Conservation (phyloP, 2,329 filamentous ascomycete species). For the Talaromyces rugulosus region DNA sequence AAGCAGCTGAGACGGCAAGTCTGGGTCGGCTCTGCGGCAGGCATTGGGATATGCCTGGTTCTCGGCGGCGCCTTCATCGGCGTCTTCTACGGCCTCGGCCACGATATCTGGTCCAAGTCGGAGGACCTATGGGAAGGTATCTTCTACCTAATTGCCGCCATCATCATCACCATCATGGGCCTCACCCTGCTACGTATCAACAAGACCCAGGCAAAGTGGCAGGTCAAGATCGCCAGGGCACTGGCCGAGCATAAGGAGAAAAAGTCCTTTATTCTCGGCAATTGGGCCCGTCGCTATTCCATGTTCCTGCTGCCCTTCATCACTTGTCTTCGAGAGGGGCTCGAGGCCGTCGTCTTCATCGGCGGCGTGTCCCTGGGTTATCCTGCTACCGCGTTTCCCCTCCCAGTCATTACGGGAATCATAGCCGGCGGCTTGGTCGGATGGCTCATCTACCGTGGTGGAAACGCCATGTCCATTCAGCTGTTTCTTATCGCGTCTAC, state of each 20-base stretch:
- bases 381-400: slow-evolving; percentile 70
- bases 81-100: slow-evolving; percentile 67
- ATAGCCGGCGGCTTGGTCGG: slow-evolving; percentile 64
- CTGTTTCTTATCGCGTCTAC: slow-evolving; percentile 78
- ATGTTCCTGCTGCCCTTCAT: slow-evolving; percentile 86
- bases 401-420: slow-evolving; percentile 71
- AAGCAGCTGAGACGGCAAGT: slow-evolving; percentile 67
- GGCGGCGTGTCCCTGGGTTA: slow-evolving; percentile 75
- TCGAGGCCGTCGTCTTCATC: slow-evolving; percentile 83
- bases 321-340: slow-evolving; percentile 79
- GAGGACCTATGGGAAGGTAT: slow-evolving; percentile 79
- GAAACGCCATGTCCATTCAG: slow-evolving; percentile 64
- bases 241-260: slow-evolving; percentile 49
- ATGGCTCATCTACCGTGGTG: slow-evolving; percentile 68
- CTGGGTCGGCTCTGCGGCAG: slow-evolving; percentile 63
- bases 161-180: slow-evolving; percentile 81
- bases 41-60: slow-evolving; percentile 61
- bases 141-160: slow-evolving; percentile 67
- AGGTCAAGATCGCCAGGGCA: slow-evolving; percentile 70
- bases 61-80: slow-evolving; percentile 67
- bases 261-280: slow-evolving; percentile 32
- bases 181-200: slow-evolving; percentile 74
- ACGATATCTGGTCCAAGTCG: slow-evolving; percentile 61
- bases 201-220: slow-evolving; percentile 84
- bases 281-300: slow-evolving; percentile 76